A percentile compares a stretch with the other conserved stretches of the same genome.
Conservation (phyloP, 2,329 filamentous ascomycete species). For the Paracoccidioides brasiliensis region DNA sequence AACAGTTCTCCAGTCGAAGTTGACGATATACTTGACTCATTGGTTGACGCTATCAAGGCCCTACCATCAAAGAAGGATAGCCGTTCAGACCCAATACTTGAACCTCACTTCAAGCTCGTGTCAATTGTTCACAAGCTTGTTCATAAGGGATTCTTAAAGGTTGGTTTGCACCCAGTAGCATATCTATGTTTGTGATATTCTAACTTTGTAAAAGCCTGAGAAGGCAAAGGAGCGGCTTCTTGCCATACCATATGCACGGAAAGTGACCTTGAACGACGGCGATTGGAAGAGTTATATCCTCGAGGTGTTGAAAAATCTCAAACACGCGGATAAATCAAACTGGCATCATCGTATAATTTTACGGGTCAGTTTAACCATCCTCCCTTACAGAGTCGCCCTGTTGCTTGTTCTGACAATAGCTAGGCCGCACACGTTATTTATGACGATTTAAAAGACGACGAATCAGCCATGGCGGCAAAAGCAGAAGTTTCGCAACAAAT, state of each 20-base stretch:
- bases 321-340: conserved; percentile 71
- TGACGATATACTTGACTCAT: conserved; percentile 42
- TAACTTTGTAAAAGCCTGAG: conserved; percentile 21
- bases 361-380: conserved; percentile 42
- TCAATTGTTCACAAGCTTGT: conserved; percentile 74
- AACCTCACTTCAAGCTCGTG: conserved; percentile 86
- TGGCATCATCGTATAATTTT: conserved; percentile 91
- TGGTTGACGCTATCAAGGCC: conserved; percentile 47
- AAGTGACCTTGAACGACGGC: conserved; percentile 36
- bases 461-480: conserved; percentile 50
- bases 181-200: conserved; percentile 22
- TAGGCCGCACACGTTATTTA: conserved; percentile 48
- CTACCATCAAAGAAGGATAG: conserved; percentile 49
- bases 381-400: conserved; percentile 19
- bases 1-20: conserved; percentile 23
- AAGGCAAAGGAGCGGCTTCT: conserved; percentile 39
- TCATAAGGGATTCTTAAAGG: conserved; percentile 33
- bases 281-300: conserved; percentile 50
- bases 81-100: conserved; percentile 61
- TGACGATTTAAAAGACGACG: conserved; percentile 39
- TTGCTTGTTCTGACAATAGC: neutral
- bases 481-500: conserved; percentile 70
- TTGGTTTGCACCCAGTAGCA: conserved; percentile 18
- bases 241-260: conserved; percentile 43
- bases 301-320: conserved; percentile 44